phyloP scores from a whole-genome alignment of 2,329 filamentous ascomycete genomes.

The Immersiporthe knoxdaviesiana region DNA sequence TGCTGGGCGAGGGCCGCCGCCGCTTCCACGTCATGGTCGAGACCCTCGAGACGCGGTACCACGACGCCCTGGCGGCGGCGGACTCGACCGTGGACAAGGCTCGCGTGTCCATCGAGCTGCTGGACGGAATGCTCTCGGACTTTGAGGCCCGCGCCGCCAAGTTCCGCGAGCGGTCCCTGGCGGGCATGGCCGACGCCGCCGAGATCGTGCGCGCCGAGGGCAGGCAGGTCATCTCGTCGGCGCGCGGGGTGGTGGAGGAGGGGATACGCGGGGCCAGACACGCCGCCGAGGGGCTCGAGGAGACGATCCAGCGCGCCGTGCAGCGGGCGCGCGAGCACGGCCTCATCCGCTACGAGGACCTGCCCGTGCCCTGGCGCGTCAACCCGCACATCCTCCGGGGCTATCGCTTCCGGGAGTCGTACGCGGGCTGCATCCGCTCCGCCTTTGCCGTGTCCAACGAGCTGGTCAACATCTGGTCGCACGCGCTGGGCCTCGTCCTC shows the following conservation, averaged over 20 bases:
- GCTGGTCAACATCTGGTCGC: constrained; percentile 97
- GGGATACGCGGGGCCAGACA: constrained; percentile 81
- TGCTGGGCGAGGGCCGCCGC: constrained; percentile 83
- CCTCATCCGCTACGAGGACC: constrained; percentile 84
- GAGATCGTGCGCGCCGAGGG: constrained; percentile 76
- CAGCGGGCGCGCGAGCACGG: constrained; percentile 75
- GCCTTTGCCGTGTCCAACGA: constrained; percentile 89
- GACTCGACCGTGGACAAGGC: constrained; percentile 92
- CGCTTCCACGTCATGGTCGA: constrained; percentile 89
- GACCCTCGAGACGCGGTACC: constrained; percentile 84
- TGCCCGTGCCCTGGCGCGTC: constrained; percentile 89
- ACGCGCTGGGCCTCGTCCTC: constrained; percentile 84
- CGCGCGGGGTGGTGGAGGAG: constrained; percentile 77
- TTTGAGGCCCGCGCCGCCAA: constrained; percentile 83
- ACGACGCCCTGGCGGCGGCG: constrained; percentile 80
- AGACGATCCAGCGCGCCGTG: constrained; percentile 82
- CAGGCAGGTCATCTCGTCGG: constrained; percentile 73
- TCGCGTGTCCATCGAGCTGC: constrained; percentile 79
- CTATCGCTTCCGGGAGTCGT: constrained; percentile 92
- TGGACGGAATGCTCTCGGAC: constrained; percentile 83
- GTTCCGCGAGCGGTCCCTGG: constrained; percentile 75
- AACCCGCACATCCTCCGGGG: constrained; percentile 92
- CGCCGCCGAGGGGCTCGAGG: constrained; percentile 80
- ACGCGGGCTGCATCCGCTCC: constrained; percentile 84
- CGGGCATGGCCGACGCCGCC: constrained; percentile 64